Base-by-base conservation (phyloP, 2,329 filamentous ascomycete genomes). In the Verticillium zaregamsianum region DNA sequence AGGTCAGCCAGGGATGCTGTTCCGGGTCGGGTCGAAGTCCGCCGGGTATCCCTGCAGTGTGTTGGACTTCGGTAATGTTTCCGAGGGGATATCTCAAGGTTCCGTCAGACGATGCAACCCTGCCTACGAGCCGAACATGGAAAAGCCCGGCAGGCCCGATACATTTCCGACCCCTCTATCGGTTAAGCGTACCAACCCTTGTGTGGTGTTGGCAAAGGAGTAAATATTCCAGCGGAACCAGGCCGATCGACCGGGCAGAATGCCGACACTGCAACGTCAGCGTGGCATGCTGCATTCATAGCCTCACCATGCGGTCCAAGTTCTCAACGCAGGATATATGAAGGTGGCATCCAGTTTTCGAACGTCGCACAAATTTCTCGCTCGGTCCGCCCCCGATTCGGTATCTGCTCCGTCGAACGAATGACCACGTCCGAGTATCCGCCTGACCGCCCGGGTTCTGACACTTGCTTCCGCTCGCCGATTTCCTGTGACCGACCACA, bases 11-110 rank as follows among this genome's bases (percentile, higher is more conserved):
- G 45, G 45, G n/a, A 52, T 52, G 6, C 20, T 23, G 45, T 20
- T 62, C 49, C 3, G 20, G 20, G 8, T 58, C 52, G 58, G 55
- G 33, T 56, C 49, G 55, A 55, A 54, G 25, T 49, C 52, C 52
- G 37, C 57, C 40, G 37, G 55, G 32, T 20, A 63, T 25, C 63
- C 63, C 58, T 60, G 61, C 35, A 57, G n/a, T 40, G 25, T 8
- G 20, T 23, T 23, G 23, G 55, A 49, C n/a, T 62, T 49, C 60
- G 28, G 57, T 54, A 33, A 49, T 14, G 55, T 62, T 58, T 33
- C 7, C 52, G 20, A 45, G 35, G 28, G 33, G 32, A 23, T 28
- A 56, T 60, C 31, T 55, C n/a, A 20, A 20, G 20, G 45, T 23
- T 4, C 45, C 45, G 45, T 9, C 20, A 14, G 45, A 20, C 45